Base-by-base conservation (phyloP, 306 rosid genomes). In the Cucumis melo region DNA sequence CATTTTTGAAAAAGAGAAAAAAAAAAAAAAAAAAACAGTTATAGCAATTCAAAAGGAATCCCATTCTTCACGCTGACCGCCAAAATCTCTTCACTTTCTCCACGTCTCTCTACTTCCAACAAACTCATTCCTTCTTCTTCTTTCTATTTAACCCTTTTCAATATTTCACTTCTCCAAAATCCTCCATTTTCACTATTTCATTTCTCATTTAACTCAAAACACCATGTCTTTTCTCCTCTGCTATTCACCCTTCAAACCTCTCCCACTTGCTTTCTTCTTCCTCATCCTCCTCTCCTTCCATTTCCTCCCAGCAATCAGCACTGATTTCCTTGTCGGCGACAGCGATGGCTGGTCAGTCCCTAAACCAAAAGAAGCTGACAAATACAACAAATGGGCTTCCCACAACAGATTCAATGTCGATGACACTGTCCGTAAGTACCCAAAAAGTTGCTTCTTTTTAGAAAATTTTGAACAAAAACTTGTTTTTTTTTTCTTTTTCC, bases 321-420 rank as follows among this genome's bases (percentile, higher is more conserved):
- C 74, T n/a, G 84, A 89, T 39, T 89, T 88, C 68, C 76, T 84
- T 74, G 96, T 93, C 62, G 97, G 93, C 2, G 96, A 81, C 10
- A 24, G 57, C 0, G 51, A 32, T 76, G 97, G 93, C 38, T 91
- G 98, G 98, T 72, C 64, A 60, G 76, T 88, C 34, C 97, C 97
- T 3, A 83, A 73, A 16, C 80, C 90, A 54, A 80, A 83, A 6
- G 76, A 78, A 13, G 51, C 61, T 36, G 78, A 82, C 5, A 46
- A 68, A 57, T 93, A 85, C 82, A 87, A 88, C 77, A 78, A 85
- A 2, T 93, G 98, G 97, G 98, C 97, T 3, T 90, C 97, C 10
- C 68, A 67, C 2, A 87, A 87, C 80, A 81, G 98, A 82, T 91
- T 93, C 88, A 80, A 68, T 34, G 80, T 91, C 12, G 44, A 80